phyloP scores from a whole-genome alignment of 768 basidiomycete genomes.

The Termitomyces sp. region DNA sequence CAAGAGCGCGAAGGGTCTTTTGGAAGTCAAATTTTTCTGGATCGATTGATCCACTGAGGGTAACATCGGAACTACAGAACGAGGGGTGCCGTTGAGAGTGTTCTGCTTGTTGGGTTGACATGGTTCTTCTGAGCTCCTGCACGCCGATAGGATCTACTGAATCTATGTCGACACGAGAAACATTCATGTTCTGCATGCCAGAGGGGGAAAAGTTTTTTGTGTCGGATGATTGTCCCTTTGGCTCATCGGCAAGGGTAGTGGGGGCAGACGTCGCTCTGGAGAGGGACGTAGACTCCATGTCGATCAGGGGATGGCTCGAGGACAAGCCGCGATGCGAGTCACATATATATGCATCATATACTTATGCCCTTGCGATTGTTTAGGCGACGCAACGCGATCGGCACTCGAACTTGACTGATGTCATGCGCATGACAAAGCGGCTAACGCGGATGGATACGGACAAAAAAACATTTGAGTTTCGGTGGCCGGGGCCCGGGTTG shows the following conservation, averaged over 20 bases:
- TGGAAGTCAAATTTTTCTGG: constrained; percentile 25
- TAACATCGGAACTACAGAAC: constrained; percentile 10
- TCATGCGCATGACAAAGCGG: not conserved
- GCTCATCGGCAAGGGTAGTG: constrained; percentile 1
- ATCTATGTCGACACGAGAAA: constrained; percentile 32
- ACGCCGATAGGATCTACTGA: constrained; percentile 45
- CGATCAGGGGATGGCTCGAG: not conserved
- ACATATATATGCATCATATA: not conserved
- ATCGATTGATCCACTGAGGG: constrained; percentile 16
- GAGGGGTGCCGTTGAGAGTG: constrained; percentile 1
- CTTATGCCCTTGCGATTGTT: not conserved
- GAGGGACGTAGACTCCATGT: constrained; percentile 9
- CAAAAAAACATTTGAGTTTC: not conserved
- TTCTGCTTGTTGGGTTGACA: constrained; percentile 13
- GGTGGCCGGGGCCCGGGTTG: not conserved
- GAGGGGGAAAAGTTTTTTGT: not conserved
- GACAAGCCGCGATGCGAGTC: not conserved
- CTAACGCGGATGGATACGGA: not conserved
- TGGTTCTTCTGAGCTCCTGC: constrained; percentile 18
- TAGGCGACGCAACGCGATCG: not conserved
- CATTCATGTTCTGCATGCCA: constrained; percentile 2
- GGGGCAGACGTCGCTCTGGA: constrained; percentile 8
- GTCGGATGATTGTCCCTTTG: not conserved
- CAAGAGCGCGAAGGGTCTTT: constrained; percentile 22
- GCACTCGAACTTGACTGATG: not conserved